Evolutionary conservation across 257 asterid genomes (phyloP).

Genomic region (Hygrophila difformis): DNA sequence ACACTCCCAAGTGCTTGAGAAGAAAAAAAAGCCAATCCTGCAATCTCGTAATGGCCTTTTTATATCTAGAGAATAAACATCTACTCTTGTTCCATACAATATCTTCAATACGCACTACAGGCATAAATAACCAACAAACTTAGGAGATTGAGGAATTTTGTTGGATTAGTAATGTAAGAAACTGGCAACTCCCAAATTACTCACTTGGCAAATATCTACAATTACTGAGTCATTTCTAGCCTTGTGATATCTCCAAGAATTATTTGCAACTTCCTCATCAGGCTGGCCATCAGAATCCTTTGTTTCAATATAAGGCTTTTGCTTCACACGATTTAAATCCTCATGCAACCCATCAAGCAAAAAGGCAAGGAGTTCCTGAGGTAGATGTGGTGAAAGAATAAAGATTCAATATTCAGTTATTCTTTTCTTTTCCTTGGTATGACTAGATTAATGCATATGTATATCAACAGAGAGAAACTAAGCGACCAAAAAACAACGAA

Average conservation of each 20-base stretch:
- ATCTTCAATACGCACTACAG: neutral
- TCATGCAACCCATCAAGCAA: slow-evolving; percentile 96
- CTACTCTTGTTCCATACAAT: too few relatives aligned
- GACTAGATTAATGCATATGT: too few relatives aligned
- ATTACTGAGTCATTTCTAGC: slow-evolving; percentile 90
- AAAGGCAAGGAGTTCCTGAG: slow-evolving; percentile 94
- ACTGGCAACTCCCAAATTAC: slow-evolving; percentile 9
- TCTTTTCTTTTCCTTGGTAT: too few relatives aligned
- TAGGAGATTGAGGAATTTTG: slow-evolving; percentile 3
- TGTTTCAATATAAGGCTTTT: slow-evolving; percentile 80
- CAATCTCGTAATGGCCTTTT: neutral
- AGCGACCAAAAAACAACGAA: too few relatives aligned
- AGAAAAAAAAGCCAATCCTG: too few relatives aligned
- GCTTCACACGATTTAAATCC: slow-evolving; percentile 94
- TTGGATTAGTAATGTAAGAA: neutral
- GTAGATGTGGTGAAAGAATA: too few relatives aligned
- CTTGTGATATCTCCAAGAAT: slow-evolving; percentile 89
- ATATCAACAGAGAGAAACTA: too few relatives aligned
- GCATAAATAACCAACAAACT: neutral
- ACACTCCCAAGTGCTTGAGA: too few relatives aligned
- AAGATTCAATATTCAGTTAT: too few relatives aligned
- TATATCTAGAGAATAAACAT: neutral
- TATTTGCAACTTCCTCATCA: slow-evolving; percentile 89
- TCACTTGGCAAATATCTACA: slow-evolving; percentile 90
- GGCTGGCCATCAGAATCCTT: slow-evolving; percentile 78